These are phyloP conservation scores for Atalantia buxifolia DNA, from an alignment of 345 rosid species.

Conservation along the genomic window DNA sequence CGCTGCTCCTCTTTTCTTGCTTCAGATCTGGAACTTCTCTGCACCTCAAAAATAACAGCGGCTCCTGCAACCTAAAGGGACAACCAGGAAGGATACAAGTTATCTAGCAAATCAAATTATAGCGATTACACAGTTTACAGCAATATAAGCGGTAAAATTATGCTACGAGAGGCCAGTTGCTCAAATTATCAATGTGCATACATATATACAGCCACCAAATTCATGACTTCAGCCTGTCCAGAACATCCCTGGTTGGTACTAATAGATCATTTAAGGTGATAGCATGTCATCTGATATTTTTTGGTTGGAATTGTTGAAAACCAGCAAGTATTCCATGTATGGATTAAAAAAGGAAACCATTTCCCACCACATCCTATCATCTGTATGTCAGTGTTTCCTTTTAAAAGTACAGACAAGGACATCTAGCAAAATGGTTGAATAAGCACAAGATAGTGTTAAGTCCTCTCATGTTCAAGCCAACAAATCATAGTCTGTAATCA, in stretches of 20 bases:
- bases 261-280: background rate
- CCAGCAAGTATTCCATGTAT: background rate
- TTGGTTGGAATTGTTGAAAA: background rate
- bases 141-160: background rate
- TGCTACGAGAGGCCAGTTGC: constrained; percentile 3
- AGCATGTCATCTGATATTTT: background rate
- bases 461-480: background rate
- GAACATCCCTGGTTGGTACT: background rate
- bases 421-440: background rate
- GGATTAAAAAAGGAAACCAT: background rate
- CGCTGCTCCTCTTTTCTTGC: constrained; percentile 74
- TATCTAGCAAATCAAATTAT: background rate
- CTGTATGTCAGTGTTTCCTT: background rate
- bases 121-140: background rate
- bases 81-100: background rate
- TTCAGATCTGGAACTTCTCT: constrained; percentile 79
- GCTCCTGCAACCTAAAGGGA: constrained; percentile 69
- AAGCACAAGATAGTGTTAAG: background rate
- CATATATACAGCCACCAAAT: background rate
- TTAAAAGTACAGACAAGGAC: background rate
- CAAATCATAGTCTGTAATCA: background rate
- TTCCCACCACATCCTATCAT: background rate
- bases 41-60: constrained; percentile 72
- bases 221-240: background rate
- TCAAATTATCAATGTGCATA: background rate